Base-by-base conservation (phyloP, 106 monocot species). In the Apostasia ramifera region DNA sequence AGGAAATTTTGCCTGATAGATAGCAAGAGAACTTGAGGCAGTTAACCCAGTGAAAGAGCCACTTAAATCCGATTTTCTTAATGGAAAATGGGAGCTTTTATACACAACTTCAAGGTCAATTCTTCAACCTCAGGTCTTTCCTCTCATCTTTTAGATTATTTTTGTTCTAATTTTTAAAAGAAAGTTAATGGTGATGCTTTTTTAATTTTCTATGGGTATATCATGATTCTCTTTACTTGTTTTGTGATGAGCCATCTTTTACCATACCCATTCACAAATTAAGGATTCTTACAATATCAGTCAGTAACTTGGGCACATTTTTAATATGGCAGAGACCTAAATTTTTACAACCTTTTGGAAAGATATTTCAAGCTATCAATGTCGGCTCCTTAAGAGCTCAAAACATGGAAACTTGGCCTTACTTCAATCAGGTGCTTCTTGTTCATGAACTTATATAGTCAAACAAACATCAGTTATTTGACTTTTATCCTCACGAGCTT, bases 361-460 rank as follows among this genome's bases (percentile, higher is more conserved):
- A 87, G 72, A 97, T 97, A 47, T 97, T 87, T 68, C 97, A 92
- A 76, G 80, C 92, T 12, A 90, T 97, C 68, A 97, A 97, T 76
- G 60, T 68, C 4, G 92, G 92, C 59, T 87, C 89, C 45, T 78
- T 87, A 68, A 83, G 97, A 76, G 97, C 92, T 38, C 97, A 92
- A 70, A 97, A 92, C 70, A 89, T 89, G 83, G 92, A 97, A 81
- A 97, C 97, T 26, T 97, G 92, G 92, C 97, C 97, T 55, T 95
- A 78, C 70, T 97, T 92, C 63, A 92, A 92, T 66, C 97, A 97
- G 84, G 97, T 94, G 40, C 52, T 66, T 65, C 47, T 40, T 61
- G 12, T 39, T n/a, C 45, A 11, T 44, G 1, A 44, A 45, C 26
- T 26, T 13, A n/a, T 63, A 45, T 50, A 4, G 8, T 50, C 50